Evolutionary conservation across 139 green algal genomes (phyloP).

Genomic region (Limnomonas spitsbergensis): DNA sequence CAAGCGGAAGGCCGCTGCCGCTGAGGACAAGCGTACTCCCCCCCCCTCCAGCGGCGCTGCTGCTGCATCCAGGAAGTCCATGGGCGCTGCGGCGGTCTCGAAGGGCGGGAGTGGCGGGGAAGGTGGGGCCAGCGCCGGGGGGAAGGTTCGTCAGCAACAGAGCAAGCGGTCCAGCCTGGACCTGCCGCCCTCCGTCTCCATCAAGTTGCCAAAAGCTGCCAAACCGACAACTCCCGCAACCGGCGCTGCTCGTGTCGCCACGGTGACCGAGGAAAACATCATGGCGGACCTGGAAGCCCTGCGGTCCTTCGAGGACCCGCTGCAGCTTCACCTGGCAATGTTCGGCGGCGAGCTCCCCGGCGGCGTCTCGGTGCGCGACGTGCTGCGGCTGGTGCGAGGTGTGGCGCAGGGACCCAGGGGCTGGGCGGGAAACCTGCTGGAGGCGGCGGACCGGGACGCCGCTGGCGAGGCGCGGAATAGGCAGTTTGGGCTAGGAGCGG

Average conservation of each 20-base stretch:
- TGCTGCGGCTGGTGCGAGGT: not conserved
- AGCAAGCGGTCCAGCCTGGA: no score
- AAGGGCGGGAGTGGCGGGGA: no score
- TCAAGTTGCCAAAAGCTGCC: no score
- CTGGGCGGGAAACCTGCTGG: no score
- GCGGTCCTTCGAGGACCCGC: not conserved
- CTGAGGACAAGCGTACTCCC: no score
- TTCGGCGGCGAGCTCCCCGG: not conserved
- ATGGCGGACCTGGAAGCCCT: constrained; percentile 3
- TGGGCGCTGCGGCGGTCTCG: no score
- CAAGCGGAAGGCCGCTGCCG: no score
- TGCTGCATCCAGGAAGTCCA: no score
- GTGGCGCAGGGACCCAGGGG: not conserved
- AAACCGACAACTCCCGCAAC: not conserved
- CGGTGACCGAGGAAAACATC: not conserved
- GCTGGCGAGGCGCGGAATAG: not conserved
- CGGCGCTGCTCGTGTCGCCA: not conserved
- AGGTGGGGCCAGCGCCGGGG: no score
- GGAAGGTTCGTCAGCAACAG: no score
- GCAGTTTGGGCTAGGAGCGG: not conserved
- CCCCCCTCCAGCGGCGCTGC: no score
- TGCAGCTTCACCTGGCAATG: not conserved
- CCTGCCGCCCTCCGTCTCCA: no score
- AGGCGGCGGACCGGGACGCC: not conserved
- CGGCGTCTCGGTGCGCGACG: not conserved